Evolutionary conservation across 1,139 yeast species (phyloP).

Genomic region (Protomyces gravidus): DNA sequence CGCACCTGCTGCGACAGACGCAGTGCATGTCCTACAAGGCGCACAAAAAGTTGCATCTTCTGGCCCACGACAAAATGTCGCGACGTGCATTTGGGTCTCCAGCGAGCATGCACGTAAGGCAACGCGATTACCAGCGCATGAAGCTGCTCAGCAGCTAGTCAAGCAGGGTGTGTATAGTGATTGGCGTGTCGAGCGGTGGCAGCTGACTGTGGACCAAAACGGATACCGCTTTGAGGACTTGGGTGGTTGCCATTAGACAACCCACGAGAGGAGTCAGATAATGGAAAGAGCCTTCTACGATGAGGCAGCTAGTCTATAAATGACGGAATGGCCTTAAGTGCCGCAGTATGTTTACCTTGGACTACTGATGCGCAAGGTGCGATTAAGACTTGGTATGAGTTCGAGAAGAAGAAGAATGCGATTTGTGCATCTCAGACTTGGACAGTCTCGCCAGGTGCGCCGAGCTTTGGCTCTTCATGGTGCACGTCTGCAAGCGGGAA

Average conservation of each 20-base stretch:
- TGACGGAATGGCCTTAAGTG: background rate
- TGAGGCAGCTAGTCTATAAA: background rate
- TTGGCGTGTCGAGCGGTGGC: constrained; percentile 1
- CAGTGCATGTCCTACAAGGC: background rate
- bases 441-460: constrained; percentile 6
- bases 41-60: background rate
- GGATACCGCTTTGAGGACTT: background rate
- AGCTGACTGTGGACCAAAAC: background rate
- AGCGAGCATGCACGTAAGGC: background rate
- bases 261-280: background rate
- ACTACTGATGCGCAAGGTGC: background rate
- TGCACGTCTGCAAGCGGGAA: constrained; percentile 35
- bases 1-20: background rate
- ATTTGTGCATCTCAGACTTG: background rate
- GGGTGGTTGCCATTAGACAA: background rate
- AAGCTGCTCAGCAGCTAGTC: background rate
- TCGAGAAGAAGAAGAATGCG: too few relatives aligned
- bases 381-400: too few relatives aligned
- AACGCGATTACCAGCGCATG: background rate
- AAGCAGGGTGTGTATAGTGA: background rate
- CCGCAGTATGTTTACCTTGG: too few relatives aligned
- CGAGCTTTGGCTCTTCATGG: constrained; percentile 3
- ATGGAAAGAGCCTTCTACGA: too few relatives aligned
- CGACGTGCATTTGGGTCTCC: background rate
- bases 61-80: background rate